Base-by-base conservation (phyloP, 306 rosid species). In the Prunus mongolica region DNA sequence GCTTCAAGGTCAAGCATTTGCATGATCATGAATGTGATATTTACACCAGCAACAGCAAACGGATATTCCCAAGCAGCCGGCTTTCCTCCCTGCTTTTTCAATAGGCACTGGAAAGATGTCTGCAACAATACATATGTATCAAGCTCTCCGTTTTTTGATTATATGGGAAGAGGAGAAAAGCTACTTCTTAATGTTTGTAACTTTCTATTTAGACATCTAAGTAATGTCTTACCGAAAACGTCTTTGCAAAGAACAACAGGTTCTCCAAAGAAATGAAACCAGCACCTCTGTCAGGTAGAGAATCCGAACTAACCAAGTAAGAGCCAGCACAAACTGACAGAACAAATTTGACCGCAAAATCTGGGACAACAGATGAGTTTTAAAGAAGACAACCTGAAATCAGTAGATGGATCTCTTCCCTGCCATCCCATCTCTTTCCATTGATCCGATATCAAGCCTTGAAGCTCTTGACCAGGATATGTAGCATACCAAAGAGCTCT, bases 391-490 rank as follows among this genome's bases (percentile, higher is more conserved):
- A 81, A 93, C 98, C 97, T 89, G 86, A 93, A 93, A 90, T 93
- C 97, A 44, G 98, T 93, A 0, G 98, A 93, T 47, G 98, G 98
- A 69, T 93, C 97, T 83, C 87, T 91, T 84, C 98, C 97, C 72
- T 93, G 98, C 97, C 97, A 93, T 65, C 98, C 98, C 97, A 91
- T 93, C 80, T 93, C 93, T 80, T 93, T 93, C 98, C 97, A 91
- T 65, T 93, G 98, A 72, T 93, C 96, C 67, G 96, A 93, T 82
- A 93, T 81, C 91, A 93, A 87, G 74, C 93, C 91, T 22, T 65
- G 82, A 57, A 91, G 98, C 82, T 91, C 88, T 80, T 89, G 78
- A 72, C 81, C 87, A 11, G 97, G 98, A 75, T 75, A 93, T 0
- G 98, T 86, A 65, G 92, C 91, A 65, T 79, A 78, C 97, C 97